Base-by-base conservation (phyloP, 371 early-diverging fungal species). In the Saksenaea oblongispora region DNA sequence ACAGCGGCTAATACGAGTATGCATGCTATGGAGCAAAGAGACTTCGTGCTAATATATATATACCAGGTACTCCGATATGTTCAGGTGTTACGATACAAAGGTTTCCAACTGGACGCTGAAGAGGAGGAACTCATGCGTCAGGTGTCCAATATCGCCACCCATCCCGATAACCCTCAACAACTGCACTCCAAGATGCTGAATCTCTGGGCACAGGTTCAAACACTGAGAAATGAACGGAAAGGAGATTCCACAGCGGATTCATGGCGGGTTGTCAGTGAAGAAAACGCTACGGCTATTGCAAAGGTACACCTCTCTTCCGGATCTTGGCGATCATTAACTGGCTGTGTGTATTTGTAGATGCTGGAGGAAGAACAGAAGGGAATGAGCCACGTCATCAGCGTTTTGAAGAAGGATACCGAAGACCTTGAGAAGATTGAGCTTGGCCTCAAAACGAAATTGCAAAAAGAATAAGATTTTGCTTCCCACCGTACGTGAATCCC, bases 1-100 rank as follows among this genome's bases (percentile, higher is more conserved):
- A 22, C 62, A 70, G 53, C 37, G 75, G 54, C 35, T 72, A 54
- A 59, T 75, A 56, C 61, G 70, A 59, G 75, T 75, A 70, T 55
- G 58, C 28, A 39, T 62, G 53, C 47, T 59, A 41, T 10, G 11
- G 44, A 0, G 24, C 34, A n/a, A 34, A 26, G 35, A 27, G 55
- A 39, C 17, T 7, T 15, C 37, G 31, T 58, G 22, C 54, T 44
- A 22, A 59, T 2, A 28, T 22, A 11, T 14, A 4, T 15, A 15
- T 62, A 0, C 9, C 53, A 69, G 70, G 27, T 70, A 31, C 63
- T 70, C 13, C 62, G 65, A 22, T 56, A 31, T 8, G 70, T 70
- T 11, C 70, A 70, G 56, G 63, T 70, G 5, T 53, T 70, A 22
- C 70, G 70, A n/a, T 70, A 70, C 57, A 70, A 66, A 53, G 70